Percentiles rank a stretch among this genome's conserved stretches.
Evolutionary conservation across 2,329 filamentous ascomycete genomes (phyloP).

Genomic region (Hyphodiscus sp.): DNA sequence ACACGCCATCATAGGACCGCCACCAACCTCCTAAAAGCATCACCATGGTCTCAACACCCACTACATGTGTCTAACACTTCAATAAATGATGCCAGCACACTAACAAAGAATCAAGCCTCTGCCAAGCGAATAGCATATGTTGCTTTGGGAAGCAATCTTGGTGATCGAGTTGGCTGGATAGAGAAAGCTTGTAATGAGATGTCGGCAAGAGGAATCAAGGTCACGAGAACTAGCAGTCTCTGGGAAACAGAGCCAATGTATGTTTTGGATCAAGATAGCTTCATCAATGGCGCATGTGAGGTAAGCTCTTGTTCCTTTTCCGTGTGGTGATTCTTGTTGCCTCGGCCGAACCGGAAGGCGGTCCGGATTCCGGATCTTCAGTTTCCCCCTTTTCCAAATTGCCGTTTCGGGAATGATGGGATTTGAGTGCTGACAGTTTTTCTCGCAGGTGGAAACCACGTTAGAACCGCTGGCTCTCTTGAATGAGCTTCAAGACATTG

Average conservation of each 20-base stretch:
- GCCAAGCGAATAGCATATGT: conserved; percentile 55
- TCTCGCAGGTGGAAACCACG: conserved; percentile 66
- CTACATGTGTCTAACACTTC: neutral
- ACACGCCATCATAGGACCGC: conserved; percentile 5
- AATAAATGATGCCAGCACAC: neutral
- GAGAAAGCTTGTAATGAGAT: conserved; percentile 77
- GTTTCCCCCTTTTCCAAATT: neutral
- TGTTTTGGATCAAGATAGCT: conserved; percentile 77
- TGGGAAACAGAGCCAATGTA: conserved; percentile 99
- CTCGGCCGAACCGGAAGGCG: neutral
- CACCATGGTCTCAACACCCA: conserved; percentile 18
- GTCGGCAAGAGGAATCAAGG: conserved; percentile 62
- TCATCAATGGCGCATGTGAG: conserved; percentile 90
- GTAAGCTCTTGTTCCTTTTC: conserved; percentile 42
- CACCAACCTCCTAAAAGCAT: neutral
- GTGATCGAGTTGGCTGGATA: conserved; percentile 77
- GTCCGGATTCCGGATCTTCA: neutral
- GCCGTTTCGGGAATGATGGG: neutral
- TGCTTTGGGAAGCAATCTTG: conserved; percentile 88
- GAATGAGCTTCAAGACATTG: conserved; percentile 76
- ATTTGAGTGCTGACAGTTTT: neutral
- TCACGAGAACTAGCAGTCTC: conserved; percentile 76
- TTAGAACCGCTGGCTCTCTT: conserved; percentile 70
- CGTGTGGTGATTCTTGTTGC: neutral
- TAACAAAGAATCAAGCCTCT: neutral